Base-by-base conservation (phyloP, 2,329 filamentous ascomycete species). In the Pseudogymnoascus sp. region DNA sequence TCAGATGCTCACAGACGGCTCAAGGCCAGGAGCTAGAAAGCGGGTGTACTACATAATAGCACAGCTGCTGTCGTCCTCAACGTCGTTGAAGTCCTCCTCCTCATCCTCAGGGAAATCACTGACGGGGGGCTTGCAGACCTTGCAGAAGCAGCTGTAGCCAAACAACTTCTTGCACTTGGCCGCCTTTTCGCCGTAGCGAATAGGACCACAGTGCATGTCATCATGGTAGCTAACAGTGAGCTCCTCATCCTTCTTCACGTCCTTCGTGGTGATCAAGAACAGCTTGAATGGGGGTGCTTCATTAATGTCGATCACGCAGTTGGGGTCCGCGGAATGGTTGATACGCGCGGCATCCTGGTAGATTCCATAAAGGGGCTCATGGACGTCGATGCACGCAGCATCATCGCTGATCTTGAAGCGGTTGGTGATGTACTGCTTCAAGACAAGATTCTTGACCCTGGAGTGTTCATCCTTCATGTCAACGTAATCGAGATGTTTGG, bases 161-260 rank as follows among this genome's bases (percentile, higher is more conserved):
- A 55, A 55, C 29, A 55, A 16, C 49, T 55, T 55, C 16, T 29
- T 55, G 49, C 49, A 55, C 49, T 55, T 55, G 7, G 49, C 49
- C 7, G 29, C 29, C 11, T 55, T 55, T 1, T 55, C 49, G 1
- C 49, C 49, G 8, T 55, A 29, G 16, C 49, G 49, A 33, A 55
- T 55, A 55, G 49, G 49, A 8, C 49, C 49, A 55, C 49, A 55
- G 49, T 55, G 49, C 49, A 55, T 55, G 16, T 55, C 49, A 14
- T 33, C 31, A 26, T 55, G 49, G 49, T 55, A 55, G 29, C 49
- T 19, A 26, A 55, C 33, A 16, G 49, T 55, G 14, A 55, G 49
- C 49, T 55, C 49, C 49, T 55, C 49, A 4, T 33, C 49, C 31
- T 14, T 55, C 49, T 55, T 55, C 49, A 55, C 49, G 26, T 55